Percentiles rank a stretch among this genome's conserved stretches.
phyloP scores from a whole-genome alignment of 2,329 filamentous ascomycete genomes.

The Stagonosporopsis chrysanthemi region DNA sequence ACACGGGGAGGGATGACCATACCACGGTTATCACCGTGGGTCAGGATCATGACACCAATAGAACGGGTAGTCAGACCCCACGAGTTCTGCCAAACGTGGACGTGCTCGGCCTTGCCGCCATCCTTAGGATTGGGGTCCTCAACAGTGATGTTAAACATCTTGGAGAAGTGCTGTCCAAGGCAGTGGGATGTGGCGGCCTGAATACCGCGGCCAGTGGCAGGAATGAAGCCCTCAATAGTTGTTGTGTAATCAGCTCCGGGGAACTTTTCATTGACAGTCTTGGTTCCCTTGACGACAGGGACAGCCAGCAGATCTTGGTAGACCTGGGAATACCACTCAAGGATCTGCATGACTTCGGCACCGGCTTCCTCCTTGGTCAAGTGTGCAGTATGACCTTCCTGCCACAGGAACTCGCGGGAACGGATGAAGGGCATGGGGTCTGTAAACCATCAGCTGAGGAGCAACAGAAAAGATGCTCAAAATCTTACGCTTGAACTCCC shows the following conservation, averaged over 20 bases:
- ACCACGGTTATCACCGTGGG: constrained; percentile 95
- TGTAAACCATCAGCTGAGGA: constrained; percentile 6
- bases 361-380: constrained; percentile 82
- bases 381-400: constrained; percentile 94
- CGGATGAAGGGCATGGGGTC: constrained; percentile 75
- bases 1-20: constrained; percentile 92
- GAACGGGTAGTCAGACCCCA: constrained; percentile 98
- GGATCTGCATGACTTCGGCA: constrained; percentile 88
- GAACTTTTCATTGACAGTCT: constrained; percentile 99
- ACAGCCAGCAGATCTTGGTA: constrained; percentile 95
- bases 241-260: constrained; percentile 96
- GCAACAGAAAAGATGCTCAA: constrained; percentile 47
- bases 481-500: constrained; percentile 83
- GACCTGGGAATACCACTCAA: constrained; percentile 89
- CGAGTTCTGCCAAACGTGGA: constrained; percentile 97
- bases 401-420: constrained; percentile 96
- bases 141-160: constrained; percentile 98
- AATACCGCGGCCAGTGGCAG: constrained; percentile 92
- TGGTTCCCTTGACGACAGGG: constrained; percentile 89
- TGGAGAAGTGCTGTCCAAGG: constrained; percentile 96
- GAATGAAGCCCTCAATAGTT: constrained; percentile 96
- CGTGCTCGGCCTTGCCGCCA: constrained; percentile 67
- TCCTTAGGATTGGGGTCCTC: constrained; percentile 81
- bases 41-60: constrained; percentile 99
- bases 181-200: constrained; percentile 95